Conservation (phyloP, 306 rosid genomes). For the Hippophae tibetana region DNA sequence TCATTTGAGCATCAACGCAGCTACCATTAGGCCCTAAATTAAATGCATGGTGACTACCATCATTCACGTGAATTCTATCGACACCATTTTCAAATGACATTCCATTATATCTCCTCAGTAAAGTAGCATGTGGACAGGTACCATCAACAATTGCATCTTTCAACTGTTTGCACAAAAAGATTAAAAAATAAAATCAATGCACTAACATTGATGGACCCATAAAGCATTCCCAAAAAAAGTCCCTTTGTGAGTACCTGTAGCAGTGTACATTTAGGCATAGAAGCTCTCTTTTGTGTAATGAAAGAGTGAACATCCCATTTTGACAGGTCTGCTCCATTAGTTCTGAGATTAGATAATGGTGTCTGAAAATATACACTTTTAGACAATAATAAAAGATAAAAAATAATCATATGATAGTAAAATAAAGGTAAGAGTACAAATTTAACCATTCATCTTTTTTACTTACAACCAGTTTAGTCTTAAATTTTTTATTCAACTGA, state of each 20-base stretch:
- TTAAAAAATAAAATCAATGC: conserved; percentile 8
- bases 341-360: conserved; percentile 28
- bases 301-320: conserved; percentile 42
- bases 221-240: conserved; percentile 9
- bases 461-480: no score
- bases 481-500: no score
- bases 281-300: conserved; percentile 41
- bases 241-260: conserved; percentile 38
- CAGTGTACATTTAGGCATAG: conserved; percentile 37
- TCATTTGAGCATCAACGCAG: no score
- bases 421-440: neutral
- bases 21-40: no score
- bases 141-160: conserved; percentile 55
- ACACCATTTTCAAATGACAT: conserved; percentile 21
- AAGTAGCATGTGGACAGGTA: conserved; percentile 40
- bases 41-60: no score
- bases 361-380: conserved; percentile 26
- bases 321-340: conserved; percentile 26
- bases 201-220: conserved; percentile 7
- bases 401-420: neutral
- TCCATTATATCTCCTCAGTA: conserved; percentile 44
- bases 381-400: conserved; percentile 7
- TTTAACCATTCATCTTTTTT: no score
- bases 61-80: neutral
- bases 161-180: conserved; percentile 37